Evolutionary conservation across 2,329 filamentous ascomycete genomes (phyloP), one percentile per base, ranked within the genome.

Genomic region (Tolypocladium capitatum): DNA sequence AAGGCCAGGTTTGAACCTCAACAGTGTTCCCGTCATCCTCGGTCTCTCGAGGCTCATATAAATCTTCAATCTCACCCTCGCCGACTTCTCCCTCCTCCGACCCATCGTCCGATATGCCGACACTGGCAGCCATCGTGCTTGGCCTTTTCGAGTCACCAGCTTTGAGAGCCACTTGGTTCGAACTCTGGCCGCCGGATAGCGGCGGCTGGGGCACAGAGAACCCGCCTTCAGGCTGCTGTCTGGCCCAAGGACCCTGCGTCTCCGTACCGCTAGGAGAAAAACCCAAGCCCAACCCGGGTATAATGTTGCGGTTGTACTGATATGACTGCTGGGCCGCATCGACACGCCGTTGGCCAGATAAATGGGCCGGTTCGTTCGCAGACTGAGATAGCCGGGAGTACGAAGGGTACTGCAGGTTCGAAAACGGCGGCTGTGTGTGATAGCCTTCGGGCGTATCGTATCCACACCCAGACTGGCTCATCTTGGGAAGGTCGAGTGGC

Each of bases 11-110:
- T 33, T 38, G 46, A 16, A 5, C n/a, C 10, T 41, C 45, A 14
- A 20, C n/a, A 24, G 28, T 41, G 40, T 28, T 30, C 24, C 43
- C 46, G 8, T 30, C 33, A 5, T 51, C 47, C 10, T 50, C 53
- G 18, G 47, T 45, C 16, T 54, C 52, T 14, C 46, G 49, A 10
- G 73, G 69, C 44, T 77, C 73, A 51, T 80, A 79, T 2, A 74
- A 56, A 55, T 80, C 74, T 45, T 80, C 75, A 44, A 75, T 71
- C 55, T 83, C 80, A 18, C 73, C 76, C 56, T 91, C 86, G 52
- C 80, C 85, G 30, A 92, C 62, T 61, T 94, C 87, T 16, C 84
- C 86, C 57, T 94, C 86, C 58, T 92, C 86, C 43, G 58, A 55
- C 34, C 58, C 56, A 7, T 54, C 53, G 30, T 52, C 51, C 10